Percentiles rank a stretch among this genome's conserved stretches.
These are phyloP conservation scores for Dryas integrifolia DNA, from an alignment of 331 rosid species.

Conservation along the genomic window DNA sequence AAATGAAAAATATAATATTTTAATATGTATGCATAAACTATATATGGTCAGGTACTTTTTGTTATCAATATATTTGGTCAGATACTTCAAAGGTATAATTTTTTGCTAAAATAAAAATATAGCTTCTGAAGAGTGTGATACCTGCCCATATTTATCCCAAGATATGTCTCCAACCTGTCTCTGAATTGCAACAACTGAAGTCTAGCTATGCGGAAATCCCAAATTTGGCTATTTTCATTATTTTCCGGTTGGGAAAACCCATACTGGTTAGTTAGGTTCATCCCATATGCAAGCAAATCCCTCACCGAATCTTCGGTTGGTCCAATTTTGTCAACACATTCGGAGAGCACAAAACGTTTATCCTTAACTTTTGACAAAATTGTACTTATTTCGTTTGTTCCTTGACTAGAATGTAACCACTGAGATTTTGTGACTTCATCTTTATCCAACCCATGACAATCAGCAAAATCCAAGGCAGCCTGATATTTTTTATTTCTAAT, in stretches of 20 bases:
- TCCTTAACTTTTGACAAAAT: slow-evolving; percentile 71
- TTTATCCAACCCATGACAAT: slow-evolving; percentile 67
- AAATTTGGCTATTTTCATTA: slow-evolving; percentile 43
- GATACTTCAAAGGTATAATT: neutral
- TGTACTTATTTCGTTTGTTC: slow-evolving; percentile 57
- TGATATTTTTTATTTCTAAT: slow-evolving; percentile 56
- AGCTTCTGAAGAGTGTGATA: slow-evolving; percentile 26
- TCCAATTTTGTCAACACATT: slow-evolving; percentile 83
- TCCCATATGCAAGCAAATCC: slow-evolving; percentile 78
- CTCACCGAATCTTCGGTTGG: slow-evolving; percentile 72
- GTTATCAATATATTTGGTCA: no score
- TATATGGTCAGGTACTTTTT: no score
- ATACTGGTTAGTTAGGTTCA: slow-evolving; percentile 64
- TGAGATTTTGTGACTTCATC: slow-evolving; percentile 88
- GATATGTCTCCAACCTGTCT: slow-evolving; percentile 87
- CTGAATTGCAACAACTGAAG: slow-evolving; percentile 77
- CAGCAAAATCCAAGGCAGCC: slow-evolving; percentile 79
- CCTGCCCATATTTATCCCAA: slow-evolving; percentile 99
- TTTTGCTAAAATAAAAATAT: neutral
- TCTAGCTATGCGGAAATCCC: slow-evolving; percentile 76
- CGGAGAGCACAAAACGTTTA: slow-evolving; percentile 60
- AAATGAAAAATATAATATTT: neutral
- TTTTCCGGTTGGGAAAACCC: slow-evolving; percentile 54
- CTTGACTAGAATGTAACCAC: slow-evolving; percentile 85
- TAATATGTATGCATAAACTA: neutral